Evolutionary conservation across 1,284 basidiomycete species (phyloP).

Genomic region (Moesziomyces globuligerus): DNA sequence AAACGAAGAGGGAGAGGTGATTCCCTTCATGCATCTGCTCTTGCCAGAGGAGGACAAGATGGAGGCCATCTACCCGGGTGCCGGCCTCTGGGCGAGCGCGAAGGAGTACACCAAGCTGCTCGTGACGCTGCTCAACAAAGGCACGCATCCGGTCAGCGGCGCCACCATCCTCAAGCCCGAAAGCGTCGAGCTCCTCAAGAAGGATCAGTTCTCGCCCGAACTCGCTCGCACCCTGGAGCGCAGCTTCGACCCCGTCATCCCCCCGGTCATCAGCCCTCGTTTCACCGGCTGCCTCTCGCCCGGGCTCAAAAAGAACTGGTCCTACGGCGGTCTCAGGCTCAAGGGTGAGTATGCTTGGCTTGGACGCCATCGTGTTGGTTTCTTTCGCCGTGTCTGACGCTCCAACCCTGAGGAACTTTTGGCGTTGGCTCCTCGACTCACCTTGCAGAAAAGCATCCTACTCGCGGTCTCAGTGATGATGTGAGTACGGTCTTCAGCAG

Average conservation of each 20-base stretch:
- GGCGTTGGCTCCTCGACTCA: not conserved
- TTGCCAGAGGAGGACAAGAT: conserved; percentile 34
- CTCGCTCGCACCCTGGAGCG: conserved; percentile 12
- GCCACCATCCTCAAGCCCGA: conserved; percentile 53
- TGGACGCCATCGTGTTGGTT: too few relatives aligned
- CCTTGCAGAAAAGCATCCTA: conserved; percentile 15
- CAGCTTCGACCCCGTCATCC: conserved; percentile 15
- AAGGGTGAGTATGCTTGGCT: not conserved
- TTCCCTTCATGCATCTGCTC: conserved; percentile 16
- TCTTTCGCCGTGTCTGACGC: too few relatives aligned
- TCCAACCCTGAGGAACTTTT: not conserved
- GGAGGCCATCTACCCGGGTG: conserved; percentile 46
- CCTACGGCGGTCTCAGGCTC: conserved; percentile 17
- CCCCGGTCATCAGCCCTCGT: conserved; percentile 11
- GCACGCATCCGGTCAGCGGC: conserved; percentile 44
- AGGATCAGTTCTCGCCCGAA: conserved; percentile 37
- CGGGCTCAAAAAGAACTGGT: conserved; percentile 21
- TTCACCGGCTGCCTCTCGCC: conserved; percentile 17
- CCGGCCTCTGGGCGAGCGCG: conserved; percentile 33
- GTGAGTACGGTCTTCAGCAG: not conserved
- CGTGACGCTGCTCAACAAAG: conserved; percentile 50
- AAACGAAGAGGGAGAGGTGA: conserved; percentile 8
- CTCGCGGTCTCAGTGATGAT: conserved; percentile 22
- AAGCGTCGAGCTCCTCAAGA: conserved; percentile 37
- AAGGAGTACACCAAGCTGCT: conserved; percentile 41